phyloP scores from a whole-genome alignment of 192 early-diverging fungal genomes.

The Coemansia sp. region DNA sequence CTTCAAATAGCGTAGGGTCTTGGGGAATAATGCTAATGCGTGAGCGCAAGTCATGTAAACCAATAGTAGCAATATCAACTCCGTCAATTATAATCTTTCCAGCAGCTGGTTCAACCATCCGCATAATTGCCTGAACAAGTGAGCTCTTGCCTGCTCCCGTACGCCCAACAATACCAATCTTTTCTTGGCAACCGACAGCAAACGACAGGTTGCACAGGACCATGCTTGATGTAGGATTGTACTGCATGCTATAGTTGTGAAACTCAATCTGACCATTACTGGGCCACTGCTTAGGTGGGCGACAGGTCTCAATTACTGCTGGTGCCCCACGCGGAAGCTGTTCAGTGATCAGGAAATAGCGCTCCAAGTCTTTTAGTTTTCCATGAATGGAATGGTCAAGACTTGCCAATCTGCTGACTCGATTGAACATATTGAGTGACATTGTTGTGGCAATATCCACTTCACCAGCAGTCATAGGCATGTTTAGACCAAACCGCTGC shows the following conservation, averaged over 20 bases:
- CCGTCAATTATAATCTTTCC: slow-evolving; percentile 62
- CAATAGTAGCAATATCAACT: slow-evolving; percentile 56
- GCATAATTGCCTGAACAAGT: slow-evolving; percentile 61
- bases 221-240: neutral
- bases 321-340: slow-evolving; percentile 55
- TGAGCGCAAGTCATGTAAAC: slow-evolving; percentile 59
- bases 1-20: slow-evolving; percentile 66
- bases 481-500: too few relatives aligned
- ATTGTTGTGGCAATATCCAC: too few relatives aligned
- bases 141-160: slow-evolving; percentile 75
- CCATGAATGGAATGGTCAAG: too few relatives aligned
- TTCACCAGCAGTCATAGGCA: too few relatives aligned
- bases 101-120: slow-evolving; percentile 59
- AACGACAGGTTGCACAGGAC: slow-evolving; percentile 51
- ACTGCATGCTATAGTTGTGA: slow-evolving; percentile 25
- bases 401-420: too few relatives aligned
- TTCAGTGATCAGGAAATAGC: neutral
- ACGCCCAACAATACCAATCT: slow-evolving; percentile 81
- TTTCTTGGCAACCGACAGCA: slow-evolving; percentile 58
- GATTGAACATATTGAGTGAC: too few relatives aligned
- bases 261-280: slow-evolving; percentile 62
- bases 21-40: slow-evolving; percentile 64
- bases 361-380: too few relatives aligned
- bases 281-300: slow-evolving; percentile 62
- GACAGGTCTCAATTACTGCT: slow-evolving; percentile 53